Evolutionary conservation across 352 stramenopile species (phyloP).

Genomic region (Globisporangium perplexum): DNA sequence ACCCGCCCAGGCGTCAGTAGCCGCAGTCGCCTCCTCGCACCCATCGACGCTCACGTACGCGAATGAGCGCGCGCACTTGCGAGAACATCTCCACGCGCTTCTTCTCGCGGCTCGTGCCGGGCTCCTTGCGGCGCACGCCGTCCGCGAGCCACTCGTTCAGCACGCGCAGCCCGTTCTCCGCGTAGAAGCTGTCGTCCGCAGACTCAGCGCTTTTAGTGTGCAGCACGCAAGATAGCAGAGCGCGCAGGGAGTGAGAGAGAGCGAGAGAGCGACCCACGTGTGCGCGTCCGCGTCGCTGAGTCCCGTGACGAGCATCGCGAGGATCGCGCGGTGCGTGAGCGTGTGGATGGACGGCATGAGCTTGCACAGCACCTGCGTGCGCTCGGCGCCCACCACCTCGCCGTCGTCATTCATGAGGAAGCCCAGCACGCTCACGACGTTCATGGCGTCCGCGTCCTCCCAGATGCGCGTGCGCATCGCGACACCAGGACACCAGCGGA

Average conservation of each 20-base stretch:
- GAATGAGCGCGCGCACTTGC: constrained; percentile 68
- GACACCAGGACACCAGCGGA: no score
- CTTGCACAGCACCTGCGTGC: constrained; percentile 74
- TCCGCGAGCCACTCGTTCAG: constrained; percentile 71
- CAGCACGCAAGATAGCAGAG: background rate
- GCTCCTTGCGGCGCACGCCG: constrained; percentile 28
- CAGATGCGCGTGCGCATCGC: constrained; percentile 69
- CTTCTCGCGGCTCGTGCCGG: constrained; percentile 48
- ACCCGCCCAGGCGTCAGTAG: no score
- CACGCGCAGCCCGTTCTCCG: constrained; percentile 61
- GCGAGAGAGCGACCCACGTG: constrained; percentile 26
- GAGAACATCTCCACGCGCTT: constrained; percentile 64
- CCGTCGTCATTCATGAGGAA: constrained; percentile 82
- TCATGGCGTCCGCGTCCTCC: constrained; percentile 73
- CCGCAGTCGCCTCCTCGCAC: background rate
- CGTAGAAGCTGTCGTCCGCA: constrained; percentile 49
- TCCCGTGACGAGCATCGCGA: constrained; percentile 64
- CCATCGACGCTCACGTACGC: constrained; percentile 20
- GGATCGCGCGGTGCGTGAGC: constrained; percentile 64
- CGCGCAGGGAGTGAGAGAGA: background rate
- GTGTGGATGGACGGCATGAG: constrained; percentile 85
- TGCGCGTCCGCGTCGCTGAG: constrained; percentile 67
- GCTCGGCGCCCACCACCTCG: constrained; percentile 63
- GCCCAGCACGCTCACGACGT: constrained; percentile 72
- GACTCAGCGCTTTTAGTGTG: background rate